Conservation (phyloP, 805 yeast species). For the Pichia heedii region DNA sequence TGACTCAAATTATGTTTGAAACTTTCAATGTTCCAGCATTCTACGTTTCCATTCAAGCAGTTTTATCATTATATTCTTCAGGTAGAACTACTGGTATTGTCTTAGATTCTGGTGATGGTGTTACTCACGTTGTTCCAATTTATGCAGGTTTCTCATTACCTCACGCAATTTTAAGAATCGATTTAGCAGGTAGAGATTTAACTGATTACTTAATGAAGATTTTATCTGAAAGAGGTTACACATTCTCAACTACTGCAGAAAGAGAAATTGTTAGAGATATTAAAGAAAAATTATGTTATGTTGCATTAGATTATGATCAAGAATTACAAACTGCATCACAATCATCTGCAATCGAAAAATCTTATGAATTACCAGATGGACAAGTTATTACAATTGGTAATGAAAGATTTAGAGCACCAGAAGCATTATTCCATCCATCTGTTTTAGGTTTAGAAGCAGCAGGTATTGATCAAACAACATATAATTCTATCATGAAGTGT, state of each 20-base stretch:
- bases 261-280: constrained; percentile 92
- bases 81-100: constrained; percentile 99
- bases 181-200: constrained; percentile 99
- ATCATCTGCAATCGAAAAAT: constrained; percentile 96
- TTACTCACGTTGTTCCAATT: constrained; percentile 99
- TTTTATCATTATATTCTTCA: constrained; percentile 93
- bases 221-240: constrained; percentile 96
- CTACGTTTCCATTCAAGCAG: constrained; percentile 98
- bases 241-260: constrained; percentile 98
- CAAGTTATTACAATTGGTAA: constrained; percentile 99
- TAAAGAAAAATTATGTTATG: constrained; percentile 98
- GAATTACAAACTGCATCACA: constrained; percentile 99
- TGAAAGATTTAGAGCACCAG: constrained; percentile 99
- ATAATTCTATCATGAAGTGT: constrained; percentile 94
- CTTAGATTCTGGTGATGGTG: constrained; percentile 99
- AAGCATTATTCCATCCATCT: constrained; percentile 98
- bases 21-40: constrained; percentile 99
- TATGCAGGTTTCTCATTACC: constrained; percentile 99
- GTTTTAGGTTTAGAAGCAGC: constrained; percentile 86
- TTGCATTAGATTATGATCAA: constrained; percentile 98
- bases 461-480: constrained; percentile 98
- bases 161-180: constrained; percentile 97
- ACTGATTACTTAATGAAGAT: constrained; percentile 99
- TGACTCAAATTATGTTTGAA: constrained; percentile 99
- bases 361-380: constrained; percentile 99